Evolutionary conservation across 805 yeast genomes (phyloP), one percentile per base, ranked within the genome.

Genomic region (Maudiozyma bulderi): DNA sequence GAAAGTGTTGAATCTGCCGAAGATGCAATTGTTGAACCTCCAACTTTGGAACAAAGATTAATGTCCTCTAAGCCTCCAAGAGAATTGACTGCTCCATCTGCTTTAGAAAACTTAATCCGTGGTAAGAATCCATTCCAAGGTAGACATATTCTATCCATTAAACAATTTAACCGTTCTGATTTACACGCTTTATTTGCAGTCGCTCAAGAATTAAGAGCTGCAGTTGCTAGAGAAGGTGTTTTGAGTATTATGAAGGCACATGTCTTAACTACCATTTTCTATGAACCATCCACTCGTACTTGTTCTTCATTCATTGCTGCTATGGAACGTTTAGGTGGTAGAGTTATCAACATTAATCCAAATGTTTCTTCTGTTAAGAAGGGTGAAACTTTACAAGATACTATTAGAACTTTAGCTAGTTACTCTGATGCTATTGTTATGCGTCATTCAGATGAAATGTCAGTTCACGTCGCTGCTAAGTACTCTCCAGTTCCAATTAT

Each of bases 261-360:
- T 61, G 81, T 93, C 49, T 75, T 93, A 62, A 87, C 96, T 44
- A 95, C 98, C 9, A 83, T 93, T 75, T 93, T 93, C 75, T 93
- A 89, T 69, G 99, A 93, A 74, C 99, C 99, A 58, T 88, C 96
- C 6, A 95, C 99, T 39, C 81, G 99, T 72, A 93, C 99, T 34
- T 81, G 95, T 15, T 82, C 97, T 26, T 93, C 98, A 1, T 95
- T 95, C 67, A 96, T 93, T 68, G 96, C 96, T 60, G 99, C 99
- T 52, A 93, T 93, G 99, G 98, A 93, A 76, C 86, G 99, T 73
- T 77, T 93, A 60, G 99, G 99, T 68, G 99, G 99, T 65, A 81
- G 96, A 70, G 95, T 89, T 58, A 86, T 95, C 57, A 78, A 95
- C 48, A 85, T 93, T 55, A 77, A 86, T 54, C 85, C 93, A 52